Evolutionary conservation across 768 basidiomycete genomes (phyloP).

Genomic region (Lactifluus volemus): DNA sequence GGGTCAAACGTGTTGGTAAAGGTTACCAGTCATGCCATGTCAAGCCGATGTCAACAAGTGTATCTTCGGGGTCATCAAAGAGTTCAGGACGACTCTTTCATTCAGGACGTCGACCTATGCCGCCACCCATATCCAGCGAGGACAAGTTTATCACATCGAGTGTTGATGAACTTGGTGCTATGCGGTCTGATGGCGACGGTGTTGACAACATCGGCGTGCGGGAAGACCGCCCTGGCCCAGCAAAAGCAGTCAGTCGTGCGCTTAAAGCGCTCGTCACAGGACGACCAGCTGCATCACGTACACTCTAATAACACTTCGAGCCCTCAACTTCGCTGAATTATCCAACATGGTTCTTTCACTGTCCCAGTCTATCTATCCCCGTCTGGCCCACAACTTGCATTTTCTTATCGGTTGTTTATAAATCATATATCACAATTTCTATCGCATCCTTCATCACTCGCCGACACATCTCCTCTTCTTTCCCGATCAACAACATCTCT

Average conservation of each 20-base stretch:
- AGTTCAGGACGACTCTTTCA: conserved; percentile 33
- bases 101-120: conserved; percentile 46
- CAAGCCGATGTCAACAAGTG: conserved; percentile 31
- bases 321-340: neutral
- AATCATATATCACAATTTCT: conserved; percentile 4
- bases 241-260: conserved; percentile 56
- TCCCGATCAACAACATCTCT: neutral
- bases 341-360: neutral
- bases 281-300: conserved; percentile 41
- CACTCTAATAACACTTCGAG: neutral
- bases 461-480: neutral
- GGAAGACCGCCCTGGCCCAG: conserved; percentile 33
- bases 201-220: neutral
- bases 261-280: conserved; percentile 70
- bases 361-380: neutral
- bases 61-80: conserved; percentile 21
- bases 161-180: conserved; percentile 59
- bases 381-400: neutral
- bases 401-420: conserved; percentile 7
- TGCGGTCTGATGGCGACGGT: conserved; percentile 19
- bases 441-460: neutral
- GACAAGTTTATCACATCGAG: conserved; percentile 30
- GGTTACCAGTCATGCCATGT: conserved; percentile 70
- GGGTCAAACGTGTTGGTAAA: conserved; percentile 70
- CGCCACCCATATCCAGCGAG: conserved; percentile 64